Conservation (phyloP, 805 yeast species). For the Teunomyces cretensis region DNA sequence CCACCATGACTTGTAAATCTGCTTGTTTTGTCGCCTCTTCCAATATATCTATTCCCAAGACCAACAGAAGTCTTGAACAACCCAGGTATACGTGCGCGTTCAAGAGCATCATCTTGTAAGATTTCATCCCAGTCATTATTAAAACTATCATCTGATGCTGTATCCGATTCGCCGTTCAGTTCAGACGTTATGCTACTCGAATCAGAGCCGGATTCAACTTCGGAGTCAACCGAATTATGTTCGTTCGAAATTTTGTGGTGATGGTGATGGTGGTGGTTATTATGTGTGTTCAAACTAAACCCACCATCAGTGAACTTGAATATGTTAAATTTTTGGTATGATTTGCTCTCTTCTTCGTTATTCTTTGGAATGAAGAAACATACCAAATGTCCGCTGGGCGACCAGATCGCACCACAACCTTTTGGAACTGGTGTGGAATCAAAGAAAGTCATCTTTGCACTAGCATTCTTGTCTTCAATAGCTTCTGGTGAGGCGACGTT, state of each 20-base stretch:
- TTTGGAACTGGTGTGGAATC: conserved; percentile 91
- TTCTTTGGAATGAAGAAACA: conserved; percentile 72
- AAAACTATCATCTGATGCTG: conserved; percentile 56
- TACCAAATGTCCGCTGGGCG: conserved; percentile 71
- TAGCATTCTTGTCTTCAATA: conserved; percentile 3
- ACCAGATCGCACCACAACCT: conserved; percentile 92
- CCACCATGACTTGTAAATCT: conserved; percentile 40
- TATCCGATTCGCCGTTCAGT: conserved; percentile 15
- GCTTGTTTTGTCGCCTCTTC: conserved; percentile 24
- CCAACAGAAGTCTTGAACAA: conserved; percentile 43
- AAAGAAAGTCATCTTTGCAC: conserved; percentile 30
- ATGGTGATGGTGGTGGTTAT: conserved; percentile 14
- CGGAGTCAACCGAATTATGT: neutral
- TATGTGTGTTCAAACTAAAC: conserved; percentile 32
- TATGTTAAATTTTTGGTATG: conserved; percentile 48
- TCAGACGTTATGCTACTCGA: neutral
- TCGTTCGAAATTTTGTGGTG: neutral
- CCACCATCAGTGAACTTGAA: conserved; percentile 49
- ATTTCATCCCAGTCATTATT: conserved; percentile 70
- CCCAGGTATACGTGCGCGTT: conserved; percentile 54
- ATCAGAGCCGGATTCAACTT: neutral
- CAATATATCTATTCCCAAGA: conserved; percentile 31
- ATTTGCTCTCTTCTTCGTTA: conserved; percentile 31
- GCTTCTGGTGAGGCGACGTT: neutral
- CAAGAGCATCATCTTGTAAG: conserved; percentile 53